These are phyloP conservation scores for Cordyceps farinosa DNA, from an alignment of 2,329 filamentous ascomycete species.

Conservation along the genomic window DNA sequence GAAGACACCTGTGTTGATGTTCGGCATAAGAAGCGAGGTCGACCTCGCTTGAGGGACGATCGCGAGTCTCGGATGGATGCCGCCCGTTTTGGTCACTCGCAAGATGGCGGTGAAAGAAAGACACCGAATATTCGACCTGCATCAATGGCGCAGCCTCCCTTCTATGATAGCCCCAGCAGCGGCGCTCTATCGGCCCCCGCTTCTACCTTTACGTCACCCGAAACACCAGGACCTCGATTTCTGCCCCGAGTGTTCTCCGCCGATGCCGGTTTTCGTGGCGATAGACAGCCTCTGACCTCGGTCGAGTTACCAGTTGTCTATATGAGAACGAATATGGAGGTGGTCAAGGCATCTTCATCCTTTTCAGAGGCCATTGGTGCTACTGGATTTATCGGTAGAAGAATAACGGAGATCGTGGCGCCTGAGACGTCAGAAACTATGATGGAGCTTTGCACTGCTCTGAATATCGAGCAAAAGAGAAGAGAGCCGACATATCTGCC, in stretches of 20 bases:
- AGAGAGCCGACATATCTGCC: constrained; percentile 62
- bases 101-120: constrained; percentile 46
- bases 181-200: not conserved
- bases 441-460: constrained; percentile 44
- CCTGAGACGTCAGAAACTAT: constrained; percentile 52
- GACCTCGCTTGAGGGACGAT: constrained; percentile 73
- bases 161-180: constrained; percentile 1
- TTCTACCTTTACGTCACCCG: constrained; percentile 7
- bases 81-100: constrained; percentile 42
- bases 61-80: constrained; percentile 57
- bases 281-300: not conserved
- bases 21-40: constrained; percentile 79
- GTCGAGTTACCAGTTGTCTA: constrained; percentile 53
- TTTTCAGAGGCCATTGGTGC: constrained; percentile 55
- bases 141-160: not conserved
- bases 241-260: constrained; percentile 40
- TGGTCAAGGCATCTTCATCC: constrained; percentile 52
- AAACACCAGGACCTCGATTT: constrained; percentile 21
- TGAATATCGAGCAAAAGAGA: constrained; percentile 55
- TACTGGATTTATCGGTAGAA: constrained; percentile 43
- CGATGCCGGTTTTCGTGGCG: not conserved
- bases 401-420: constrained; percentile 52
- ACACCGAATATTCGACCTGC: constrained; percentile 48
- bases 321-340: constrained; percentile 55
- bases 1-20: constrained; percentile 79